A percentile compares a stretch with the other conserved stretches of the same genome.
Conservation (phyloP, 1,139 yeast genomes). For the Suhomyces bolitotheri region DNA sequence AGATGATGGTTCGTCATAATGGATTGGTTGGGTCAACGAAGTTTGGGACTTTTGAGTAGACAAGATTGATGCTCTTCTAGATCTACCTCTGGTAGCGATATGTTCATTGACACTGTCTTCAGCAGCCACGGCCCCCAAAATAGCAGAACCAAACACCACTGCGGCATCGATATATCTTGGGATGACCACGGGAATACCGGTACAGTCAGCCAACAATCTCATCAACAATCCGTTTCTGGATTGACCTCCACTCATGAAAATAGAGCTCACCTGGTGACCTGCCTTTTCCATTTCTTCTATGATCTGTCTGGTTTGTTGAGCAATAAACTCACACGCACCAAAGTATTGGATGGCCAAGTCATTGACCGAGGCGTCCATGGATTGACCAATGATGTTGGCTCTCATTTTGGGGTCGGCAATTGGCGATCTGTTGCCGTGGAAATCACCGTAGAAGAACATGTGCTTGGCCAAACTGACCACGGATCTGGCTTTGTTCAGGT, state of each 20-base stretch:
- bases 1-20: slow-evolving; percentile 42
- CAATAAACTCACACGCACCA: slow-evolving; percentile 95
- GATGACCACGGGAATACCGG: slow-evolving; percentile 87
- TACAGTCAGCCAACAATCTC: slow-evolving; percentile 88
- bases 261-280: slow-evolving; percentile 74
- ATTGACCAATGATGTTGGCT: slow-evolving; percentile 90
- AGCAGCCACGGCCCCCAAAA: slow-evolving; percentile 93
- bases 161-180: slow-evolving; percentile 97
- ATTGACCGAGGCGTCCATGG: slow-evolving; percentile 84
- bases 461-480: slow-evolving; percentile 82
- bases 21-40: slow-evolving; percentile 21
- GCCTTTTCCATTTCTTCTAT: slow-evolving; percentile 77
- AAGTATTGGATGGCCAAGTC: slow-evolving; percentile 83
- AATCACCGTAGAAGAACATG: slow-evolving; percentile 90
- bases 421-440: slow-evolving; percentile 95
- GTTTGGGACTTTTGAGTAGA: slow-evolving; percentile 35
- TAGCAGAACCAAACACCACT: slow-evolving; percentile 92
- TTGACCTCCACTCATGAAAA: slow-evolving; percentile 95
- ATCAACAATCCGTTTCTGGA: slow-evolving; percentile 88
- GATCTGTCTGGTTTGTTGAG: slow-evolving; percentile 95
- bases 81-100: slow-evolving; percentile 33
- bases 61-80: slow-evolving; percentile 42
- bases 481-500: slow-evolving; percentile 57
- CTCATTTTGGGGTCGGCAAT: slow-evolving; percentile 93
- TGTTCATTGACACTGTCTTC: slow-evolving; percentile 51